Evolutionary conservation across 352 stramenopile genomes (phyloP).

Genomic region (Pythium diclinum): DNA sequence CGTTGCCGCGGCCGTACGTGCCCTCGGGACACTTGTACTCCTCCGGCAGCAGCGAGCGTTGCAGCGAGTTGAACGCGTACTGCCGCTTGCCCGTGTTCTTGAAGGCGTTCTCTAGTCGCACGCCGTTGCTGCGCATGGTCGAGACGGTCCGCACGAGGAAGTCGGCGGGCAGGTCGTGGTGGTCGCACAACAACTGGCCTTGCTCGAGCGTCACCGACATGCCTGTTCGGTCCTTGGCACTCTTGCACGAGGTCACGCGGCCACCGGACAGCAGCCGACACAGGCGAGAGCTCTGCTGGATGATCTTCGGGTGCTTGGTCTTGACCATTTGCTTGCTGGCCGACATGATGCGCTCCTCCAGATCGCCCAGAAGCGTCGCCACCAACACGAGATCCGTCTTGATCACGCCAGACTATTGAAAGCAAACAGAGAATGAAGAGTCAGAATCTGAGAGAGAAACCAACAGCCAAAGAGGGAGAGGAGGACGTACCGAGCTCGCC

Average conservation of each 20-base stretch:
- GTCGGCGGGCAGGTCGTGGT: slow-evolving; percentile 60
- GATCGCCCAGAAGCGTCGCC: slow-evolving; percentile 43
- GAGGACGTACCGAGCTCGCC: slow-evolving; percentile 7
- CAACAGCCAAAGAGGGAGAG: neutral
- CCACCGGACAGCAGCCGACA: slow-evolving; percentile 81
- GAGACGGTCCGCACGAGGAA: slow-evolving; percentile 59
- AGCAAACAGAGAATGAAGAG: slow-evolving; percentile 1
- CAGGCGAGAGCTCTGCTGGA: slow-evolving; percentile 76
- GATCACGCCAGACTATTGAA: slow-evolving; percentile 10
- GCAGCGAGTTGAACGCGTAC: slow-evolving; percentile 85
- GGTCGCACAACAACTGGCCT: slow-evolving; percentile 69
- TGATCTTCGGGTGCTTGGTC: slow-evolving; percentile 77
- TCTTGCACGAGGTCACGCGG: slow-evolving; percentile 95
- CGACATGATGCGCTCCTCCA: slow-evolving; percentile 71
- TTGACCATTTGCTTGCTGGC: slow-evolving; percentile 64
- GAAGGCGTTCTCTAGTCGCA: slow-evolving; percentile 81
- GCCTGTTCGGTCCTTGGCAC: slow-evolving; percentile 95
- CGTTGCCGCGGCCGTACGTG: slow-evolving; percentile 75
- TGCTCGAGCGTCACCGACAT: slow-evolving; percentile 97
- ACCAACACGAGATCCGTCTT: slow-evolving; percentile 43
- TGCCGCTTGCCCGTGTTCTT: slow-evolving; percentile 82
- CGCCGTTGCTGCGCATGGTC: slow-evolving; percentile 80
- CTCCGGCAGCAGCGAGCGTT: slow-evolving; percentile 78
- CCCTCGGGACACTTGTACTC: slow-evolving; percentile 85
- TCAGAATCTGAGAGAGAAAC: neutral